Evolutionary conservation across 768 basidiomycete genomes (phyloP).

Genomic region (Termitomyces sp.): DNA sequence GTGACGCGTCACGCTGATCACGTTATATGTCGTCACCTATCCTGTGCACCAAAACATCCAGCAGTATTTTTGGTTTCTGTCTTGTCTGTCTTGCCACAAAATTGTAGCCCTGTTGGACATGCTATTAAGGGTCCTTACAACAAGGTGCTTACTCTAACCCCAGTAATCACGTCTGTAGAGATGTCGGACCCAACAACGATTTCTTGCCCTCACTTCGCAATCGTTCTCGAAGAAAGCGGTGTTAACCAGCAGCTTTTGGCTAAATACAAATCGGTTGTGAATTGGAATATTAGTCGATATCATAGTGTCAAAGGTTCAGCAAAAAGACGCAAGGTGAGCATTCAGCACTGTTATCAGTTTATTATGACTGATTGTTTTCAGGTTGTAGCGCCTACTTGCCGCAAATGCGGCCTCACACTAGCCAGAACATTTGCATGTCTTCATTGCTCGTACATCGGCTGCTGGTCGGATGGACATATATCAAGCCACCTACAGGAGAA

Average conservation of each 20-base stretch:
- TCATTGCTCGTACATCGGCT: slow-evolving; percentile 64
- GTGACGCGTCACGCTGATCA: neutral
- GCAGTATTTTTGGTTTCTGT: neutral
- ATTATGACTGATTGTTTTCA: slow-evolving; percentile 15
- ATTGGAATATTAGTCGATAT: slow-evolving; percentile 46
- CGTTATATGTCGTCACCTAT: neutral
- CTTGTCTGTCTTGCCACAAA: neutral
- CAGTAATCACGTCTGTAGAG: neutral
- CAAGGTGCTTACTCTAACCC: neutral
- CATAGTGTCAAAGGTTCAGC: slow-evolving; percentile 42
- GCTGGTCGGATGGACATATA: slow-evolving; percentile 61
- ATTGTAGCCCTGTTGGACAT: neutral
- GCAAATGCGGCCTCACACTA: slow-evolving; percentile 48
- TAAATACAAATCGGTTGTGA: slow-evolving; percentile 44
- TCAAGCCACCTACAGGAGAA: slow-evolving; percentile 48
- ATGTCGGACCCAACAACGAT: slow-evolving; percentile 1
- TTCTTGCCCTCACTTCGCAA: slow-evolving; percentile 36
- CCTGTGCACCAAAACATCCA: neutral
- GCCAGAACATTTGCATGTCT: slow-evolving; percentile 69
- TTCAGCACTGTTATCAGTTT: neutral
- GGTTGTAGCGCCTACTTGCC: slow-evolving; percentile 59
- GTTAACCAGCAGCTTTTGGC: slow-evolving; percentile 24
- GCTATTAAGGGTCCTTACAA: neutral
- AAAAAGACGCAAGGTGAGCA: slow-evolving; percentile 63
- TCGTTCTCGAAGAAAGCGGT: slow-evolving; percentile 26